Base-by-base conservation (phyloP, 495 filamentous ascomycete genomes). In the Pyrenula massariospora region DNA sequence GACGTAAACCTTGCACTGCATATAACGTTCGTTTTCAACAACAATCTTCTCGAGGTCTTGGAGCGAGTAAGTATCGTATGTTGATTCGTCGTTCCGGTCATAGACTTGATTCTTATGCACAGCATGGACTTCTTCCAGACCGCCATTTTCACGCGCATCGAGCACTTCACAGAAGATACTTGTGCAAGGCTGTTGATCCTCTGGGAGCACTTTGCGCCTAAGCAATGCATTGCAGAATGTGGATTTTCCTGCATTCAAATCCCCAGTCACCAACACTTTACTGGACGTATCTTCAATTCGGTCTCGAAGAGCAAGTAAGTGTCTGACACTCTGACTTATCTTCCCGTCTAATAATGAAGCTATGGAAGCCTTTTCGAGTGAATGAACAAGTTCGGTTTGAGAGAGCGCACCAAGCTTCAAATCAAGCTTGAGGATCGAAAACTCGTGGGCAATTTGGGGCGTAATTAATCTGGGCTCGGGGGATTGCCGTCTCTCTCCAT, bases 131-230 rank as follows among this genome's bases (percentile, higher is more conserved):
- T 98, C 93, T 68, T 98, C 93, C 12, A 96, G 62, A 2, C 89
- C 87, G 50, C 79, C 82, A 61, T 98, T 98, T 63, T 96, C 91
- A 56, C 89, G 78, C 20, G 88, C 85, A 71, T 97, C 90, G 48
- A 98, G 74, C 2, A 98, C 93, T 67, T 98, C 93, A 66, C 94
- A 97, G 72, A 98, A 98, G 56, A 97, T 95, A 68, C 87, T 93
- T 3, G 93, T 98, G 72, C 94, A 97, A n/a, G 93, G 93, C 63
- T 96, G 93, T 66, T 98, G 91, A 60, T 97, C 94, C 72, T 96
- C 93, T 2, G 93, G 93, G 15, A 98, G 73, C 15, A 98, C 79
- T 70, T 96, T 96, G 57, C 91, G 84, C 49, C 93, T 85, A 42
- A 98, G 72, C 22, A 98, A 72, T 10, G 93, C 94, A 70, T 98